Percentiles rank a stretch among this genome's conserved stretches.
These are phyloP conservation scores for Plasmodium blacklocki DNA, from an alignment of 169 alveolate genomes.

Conservation along the genomic window DNA sequence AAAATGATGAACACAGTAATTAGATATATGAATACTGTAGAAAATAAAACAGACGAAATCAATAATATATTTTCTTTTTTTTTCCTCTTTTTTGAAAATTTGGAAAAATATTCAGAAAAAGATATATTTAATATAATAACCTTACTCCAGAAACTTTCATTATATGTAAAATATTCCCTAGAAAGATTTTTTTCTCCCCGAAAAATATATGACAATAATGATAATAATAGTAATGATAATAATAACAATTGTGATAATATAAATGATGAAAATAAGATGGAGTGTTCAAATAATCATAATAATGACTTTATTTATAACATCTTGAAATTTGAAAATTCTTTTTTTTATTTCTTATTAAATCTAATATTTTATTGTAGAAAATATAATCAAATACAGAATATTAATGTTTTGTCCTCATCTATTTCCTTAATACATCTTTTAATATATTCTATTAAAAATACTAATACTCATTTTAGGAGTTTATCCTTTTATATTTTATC, in stretches of 20 bases:
- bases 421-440: constrained; percentile 47
- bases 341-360: constrained; percentile 68
- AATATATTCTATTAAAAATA: constrained; percentile 35
- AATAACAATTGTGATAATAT: background rate
- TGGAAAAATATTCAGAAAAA: constrained; percentile 53
- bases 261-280: background rate
- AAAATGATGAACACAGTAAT: constrained; percentile 72
- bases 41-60: constrained; percentile 45
- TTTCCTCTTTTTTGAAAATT: constrained; percentile 70
- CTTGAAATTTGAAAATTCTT: constrained; percentile 52
- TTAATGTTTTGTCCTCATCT: constrained; percentile 58
- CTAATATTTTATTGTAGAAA: constrained; percentile 59
- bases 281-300: background rate
- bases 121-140: constrained; percentile 71
- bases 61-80: constrained; percentile 62
- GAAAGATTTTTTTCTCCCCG: constrained; percentile 7
- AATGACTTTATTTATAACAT: no score
- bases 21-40: constrained; percentile 63
- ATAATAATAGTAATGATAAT: background rate
- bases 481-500: constrained; percentile 54
- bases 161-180: constrained; percentile 41
- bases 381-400: constrained; percentile 59
- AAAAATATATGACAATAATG: background rate
- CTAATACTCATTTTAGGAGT: constrained; percentile 60
- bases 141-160: constrained; percentile 45